Conservation (phyloP, 371 early-diverging fungal genomes). For the Mortierella sp. region DNA sequence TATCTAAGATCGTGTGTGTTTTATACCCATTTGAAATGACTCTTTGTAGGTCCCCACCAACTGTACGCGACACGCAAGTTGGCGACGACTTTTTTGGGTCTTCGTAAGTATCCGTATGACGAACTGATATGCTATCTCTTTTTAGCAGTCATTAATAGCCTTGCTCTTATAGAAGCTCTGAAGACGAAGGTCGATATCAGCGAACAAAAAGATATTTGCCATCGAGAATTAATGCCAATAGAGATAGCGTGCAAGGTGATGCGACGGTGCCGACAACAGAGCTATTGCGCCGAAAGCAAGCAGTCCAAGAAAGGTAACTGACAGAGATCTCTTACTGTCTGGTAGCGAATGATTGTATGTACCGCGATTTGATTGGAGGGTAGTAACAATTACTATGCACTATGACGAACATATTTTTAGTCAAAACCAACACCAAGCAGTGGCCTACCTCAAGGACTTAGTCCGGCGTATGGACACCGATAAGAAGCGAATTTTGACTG, state of each 20-base stretch:
- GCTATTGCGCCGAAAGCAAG: neutral
- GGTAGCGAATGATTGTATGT: neutral
- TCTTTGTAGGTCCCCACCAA: slow-evolving; percentile 16
- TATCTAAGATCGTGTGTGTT: neutral
- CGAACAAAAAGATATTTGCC: neutral
- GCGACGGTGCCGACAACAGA: neutral
- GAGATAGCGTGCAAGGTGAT: neutral
- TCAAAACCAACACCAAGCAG: neutral
- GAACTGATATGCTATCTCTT: neutral
- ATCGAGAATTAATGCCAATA: neutral
- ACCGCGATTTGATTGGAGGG: neutral
- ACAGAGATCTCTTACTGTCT: neutral
- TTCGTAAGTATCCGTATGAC: slow-evolving; percentile 8
- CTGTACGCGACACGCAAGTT: neutral
- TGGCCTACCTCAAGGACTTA: neutral
- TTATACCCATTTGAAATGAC: neutral
- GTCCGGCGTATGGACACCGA: neutral
- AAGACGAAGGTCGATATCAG: neutral
- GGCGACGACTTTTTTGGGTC: slow-evolving; percentile 13
- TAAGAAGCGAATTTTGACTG: neutral
- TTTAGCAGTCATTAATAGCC: neutral
- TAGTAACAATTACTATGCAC: neutral
- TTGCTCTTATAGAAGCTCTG: neutral
- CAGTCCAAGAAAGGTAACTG: neutral
- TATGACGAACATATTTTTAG: neutral